Evolutionary conservation across 2,329 filamentous ascomycete species (phyloP), one percentile per base, ranked within the genome.

Genomic region (Neurospora crassa): DNA sequence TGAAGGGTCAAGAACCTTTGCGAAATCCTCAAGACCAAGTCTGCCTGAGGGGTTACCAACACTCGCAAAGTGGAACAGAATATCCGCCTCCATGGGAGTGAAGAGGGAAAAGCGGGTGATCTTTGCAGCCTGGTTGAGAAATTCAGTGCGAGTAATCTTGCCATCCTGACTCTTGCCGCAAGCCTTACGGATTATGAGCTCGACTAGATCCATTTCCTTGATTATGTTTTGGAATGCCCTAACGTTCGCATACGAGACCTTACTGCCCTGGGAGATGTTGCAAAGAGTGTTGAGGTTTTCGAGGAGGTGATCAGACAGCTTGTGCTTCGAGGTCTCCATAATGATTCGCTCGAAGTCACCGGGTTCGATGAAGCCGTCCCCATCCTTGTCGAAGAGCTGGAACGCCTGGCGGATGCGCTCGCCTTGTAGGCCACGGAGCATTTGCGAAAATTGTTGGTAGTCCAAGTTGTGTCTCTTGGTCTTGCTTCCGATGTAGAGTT

Each of bases 161-260:
- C 94, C 93, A 80, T 99, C 96, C 12, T 83, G 76, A 80, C 92
- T 96, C 84, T 94, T 94, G 76, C 85, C 84, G 74, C 93, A 92
- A 45, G 96, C 96, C 78, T 93, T 93, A 76, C 93, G 90, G 75
- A 99, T 88, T 79, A 99, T 94, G 75, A 97, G 85, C 84, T 99
- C 96, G 68, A 98, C 93, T 78, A 98, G 87, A 78, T 99, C 96
- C 93, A 99, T 97, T 83, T 98, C 94, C 78, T 92, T 91, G 77
- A 99, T 95, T 82, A 99, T 91, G 80, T 99, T 99, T 84, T 97
- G 94, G 84, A 99, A 99, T 45, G 96, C 96, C 75, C 96, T 90
- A 41, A 99, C 96, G 79, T 97, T 97, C 80, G 96, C 94, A 79
- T 99, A 99, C 7, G 94, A 97, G 76, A 99, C 96, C 83, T 96